A percentile compares a stretch with the other conserved stretches of the same genome.
Conservation (phyloP, 139 green algal genomes). For the Tetradesmus obliquus region DNA sequence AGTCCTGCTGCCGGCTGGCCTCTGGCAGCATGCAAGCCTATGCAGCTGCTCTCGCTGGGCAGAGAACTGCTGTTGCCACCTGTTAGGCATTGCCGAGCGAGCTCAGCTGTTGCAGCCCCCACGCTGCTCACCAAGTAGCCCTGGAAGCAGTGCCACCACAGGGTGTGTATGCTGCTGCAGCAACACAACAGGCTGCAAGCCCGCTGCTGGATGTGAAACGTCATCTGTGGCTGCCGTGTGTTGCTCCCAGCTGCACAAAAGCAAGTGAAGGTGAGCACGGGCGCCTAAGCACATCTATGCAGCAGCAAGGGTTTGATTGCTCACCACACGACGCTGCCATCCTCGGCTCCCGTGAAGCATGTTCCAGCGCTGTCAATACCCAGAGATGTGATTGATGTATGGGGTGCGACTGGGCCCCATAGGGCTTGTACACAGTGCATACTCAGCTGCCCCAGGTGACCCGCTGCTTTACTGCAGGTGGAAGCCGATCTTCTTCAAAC, state of each 20-base stretch:
- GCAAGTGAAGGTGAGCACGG: background rate
- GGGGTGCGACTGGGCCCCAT: background rate
- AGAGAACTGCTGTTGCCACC: too few relatives aligned
- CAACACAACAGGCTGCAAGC: constrained; percentile 22
- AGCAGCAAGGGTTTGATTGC: background rate
- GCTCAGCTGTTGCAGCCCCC: background rate
- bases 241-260: constrained; percentile 21
- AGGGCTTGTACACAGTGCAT: constrained; percentile 32
- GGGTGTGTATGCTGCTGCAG: constrained; percentile 33
- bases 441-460: background rate
- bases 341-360: constrained; percentile 6
- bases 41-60: background rate
- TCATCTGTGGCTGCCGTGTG: background rate
- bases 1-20: background rate
- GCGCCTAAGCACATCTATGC: background rate
- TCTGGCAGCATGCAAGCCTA: background rate
- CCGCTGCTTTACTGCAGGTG: background rate
- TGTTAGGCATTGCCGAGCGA: background rate
- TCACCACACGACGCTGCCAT: constrained; percentile 41
- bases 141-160: constrained; percentile 36
- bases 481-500: background rate
- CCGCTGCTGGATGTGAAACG: background rate
- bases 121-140: background rate
- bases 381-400: background rate
- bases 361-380: background rate